Conservation (phyloP, 2,329 filamentous ascomycete genomes). For the Cladosporium sphaerospermum region DNA sequence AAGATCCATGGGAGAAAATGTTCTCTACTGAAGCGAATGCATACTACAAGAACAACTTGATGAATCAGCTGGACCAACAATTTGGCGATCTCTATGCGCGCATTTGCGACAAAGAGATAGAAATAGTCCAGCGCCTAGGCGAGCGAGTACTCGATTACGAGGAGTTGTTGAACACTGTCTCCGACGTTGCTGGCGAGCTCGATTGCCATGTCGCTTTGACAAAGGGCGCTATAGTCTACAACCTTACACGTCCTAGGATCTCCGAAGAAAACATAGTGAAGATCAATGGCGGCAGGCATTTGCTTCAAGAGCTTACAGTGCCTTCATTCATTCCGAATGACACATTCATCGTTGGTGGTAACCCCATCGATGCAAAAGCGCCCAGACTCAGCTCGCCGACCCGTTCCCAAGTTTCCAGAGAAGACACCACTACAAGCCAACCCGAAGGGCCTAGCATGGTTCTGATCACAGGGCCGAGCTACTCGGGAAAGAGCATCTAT, state of each 20-base stretch:
- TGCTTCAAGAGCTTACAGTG: conserved; percentile 78
- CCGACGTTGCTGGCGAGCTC: conserved; percentile 76
- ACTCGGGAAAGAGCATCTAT: conserved; percentile 94
- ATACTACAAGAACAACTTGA: conserved; percentile 82
- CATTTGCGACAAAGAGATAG: conserved; percentile 85
- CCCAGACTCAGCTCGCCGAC: not conserved
- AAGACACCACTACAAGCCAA: not conserved
- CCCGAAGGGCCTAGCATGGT: conserved; percentile 57
- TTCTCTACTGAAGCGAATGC: conserved; percentile 63
- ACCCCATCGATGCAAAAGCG: conserved; percentile 22
- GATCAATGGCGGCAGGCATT: conserved; percentile 75
- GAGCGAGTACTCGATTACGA: conserved; percentile 65
- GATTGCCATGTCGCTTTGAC: conserved; percentile 80
- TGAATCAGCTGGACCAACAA: conserved; percentile 71
- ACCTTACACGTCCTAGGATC: conserved; percentile 63
- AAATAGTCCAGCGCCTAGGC: conserved; percentile 74
- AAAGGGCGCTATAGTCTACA: conserved; percentile 67
- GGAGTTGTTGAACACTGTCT: conserved; percentile 59
- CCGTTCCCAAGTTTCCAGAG: not conserved
- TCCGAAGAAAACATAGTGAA: conserved; percentile 62
- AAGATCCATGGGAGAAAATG: conserved; percentile 67
- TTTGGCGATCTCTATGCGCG: conserved; percentile 79
- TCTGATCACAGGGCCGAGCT: conserved; percentile 86
- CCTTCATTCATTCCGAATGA: conserved; percentile 78
- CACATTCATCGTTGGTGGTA: conserved; percentile 61